Base-by-base conservation (phyloP, 768 basidiomycete genomes). In the Postia placenta region DNA sequence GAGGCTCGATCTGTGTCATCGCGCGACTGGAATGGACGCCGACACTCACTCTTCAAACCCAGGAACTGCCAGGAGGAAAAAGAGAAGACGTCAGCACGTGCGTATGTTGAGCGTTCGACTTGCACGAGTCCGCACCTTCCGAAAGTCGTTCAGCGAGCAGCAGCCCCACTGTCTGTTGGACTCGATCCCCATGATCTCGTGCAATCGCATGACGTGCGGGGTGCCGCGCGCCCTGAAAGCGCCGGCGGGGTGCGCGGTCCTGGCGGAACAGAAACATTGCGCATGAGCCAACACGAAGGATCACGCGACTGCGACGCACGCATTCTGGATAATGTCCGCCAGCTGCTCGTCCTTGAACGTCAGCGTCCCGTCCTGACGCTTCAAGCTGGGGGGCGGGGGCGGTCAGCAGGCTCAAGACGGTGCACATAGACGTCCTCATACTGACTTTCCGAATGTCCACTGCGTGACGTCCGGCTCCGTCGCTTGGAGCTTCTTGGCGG, bases 171-270 rank as follows among this genome's bases (percentile, higher is more conserved):
- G 55, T 25, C 90, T 76, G 59, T 78, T 85, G 49, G 83, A 74
- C 56, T 86, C 80, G 40, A 92, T 91, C 36, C 87, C 87, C 86
- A 92, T 85, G 35, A 91, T 72, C 61, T 93, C 91, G 52, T 90
- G 78, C 22, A 90, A 60, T 37, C 76, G 80, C 83, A 92, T 86
- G 41, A 76, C 64, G 37, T 58, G 50, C 41, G 90, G 90, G 2
- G 85, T 90, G 4, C 84, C 80, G 17, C 85, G 79, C 19, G 89
- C 90, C 48, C 84, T 71, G 68, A 91, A 92, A 14, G 81, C 74
- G 45, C 70, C 81, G 7, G 88, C 90, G 38, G 83, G 76, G 52
- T 83, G 75, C 52, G 83, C 79, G 0, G 85, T 87, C 12, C 86
- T 88, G 52, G 2, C 26, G 15, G 26, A 48, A n/a, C 12, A 4